These are phyloP conservation scores for Arabidopsis hybrid DNA, from an alignment of 441 rosid genomes.

Conservation along the genomic window DNA sequence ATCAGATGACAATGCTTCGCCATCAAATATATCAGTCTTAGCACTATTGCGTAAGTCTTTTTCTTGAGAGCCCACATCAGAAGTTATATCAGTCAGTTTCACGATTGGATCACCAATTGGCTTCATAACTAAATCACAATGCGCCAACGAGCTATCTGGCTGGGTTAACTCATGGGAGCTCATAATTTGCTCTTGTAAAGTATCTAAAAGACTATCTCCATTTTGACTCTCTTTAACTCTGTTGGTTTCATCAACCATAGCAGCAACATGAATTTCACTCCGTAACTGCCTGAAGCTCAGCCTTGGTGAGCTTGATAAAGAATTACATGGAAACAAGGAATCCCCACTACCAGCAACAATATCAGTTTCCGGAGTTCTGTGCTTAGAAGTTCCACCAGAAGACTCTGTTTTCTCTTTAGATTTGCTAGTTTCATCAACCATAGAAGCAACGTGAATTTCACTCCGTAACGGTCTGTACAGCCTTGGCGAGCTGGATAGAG, in stretches of 20 bases:
- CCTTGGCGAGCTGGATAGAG: constrained; percentile 38
- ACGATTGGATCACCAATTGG: constrained; percentile 49
- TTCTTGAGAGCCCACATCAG: constrained; percentile 53
- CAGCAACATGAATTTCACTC: constrained; percentile 46
- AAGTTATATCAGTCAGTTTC: constrained; percentile 49
- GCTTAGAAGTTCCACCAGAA: constrained; percentile 38
- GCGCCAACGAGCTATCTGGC: constrained; percentile 44
- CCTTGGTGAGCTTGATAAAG: constrained; percentile 36
- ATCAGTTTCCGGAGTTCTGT: constrained; percentile 33
- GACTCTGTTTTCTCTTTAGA: constrained; percentile 32
- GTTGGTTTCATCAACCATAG: constrained; percentile 42
- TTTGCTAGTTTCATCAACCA: constrained; percentile 47
- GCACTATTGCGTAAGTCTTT: constrained; percentile 27
- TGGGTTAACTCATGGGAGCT: constrained; percentile 39
- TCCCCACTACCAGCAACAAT: constrained; percentile 43
- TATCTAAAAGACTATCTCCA: constrained; percentile 36
- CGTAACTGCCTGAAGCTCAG: constrained; percentile 43
- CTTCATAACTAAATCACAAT: constrained; percentile 46
- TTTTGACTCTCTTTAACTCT: constrained; percentile 46
- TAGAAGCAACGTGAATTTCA: constrained; percentile 45
- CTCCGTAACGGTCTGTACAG: constrained; percentile 43
- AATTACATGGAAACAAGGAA: constrained; percentile 41
- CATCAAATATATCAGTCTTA: constrained; percentile 32
- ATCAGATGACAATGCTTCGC: constrained; percentile 45
- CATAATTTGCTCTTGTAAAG: constrained; percentile 47